Evolutionary conservation across 345 rosid genomes (phyloP), one percentile per base, ranked within the genome.

Genomic region (Syzygium oleosum): DNA sequence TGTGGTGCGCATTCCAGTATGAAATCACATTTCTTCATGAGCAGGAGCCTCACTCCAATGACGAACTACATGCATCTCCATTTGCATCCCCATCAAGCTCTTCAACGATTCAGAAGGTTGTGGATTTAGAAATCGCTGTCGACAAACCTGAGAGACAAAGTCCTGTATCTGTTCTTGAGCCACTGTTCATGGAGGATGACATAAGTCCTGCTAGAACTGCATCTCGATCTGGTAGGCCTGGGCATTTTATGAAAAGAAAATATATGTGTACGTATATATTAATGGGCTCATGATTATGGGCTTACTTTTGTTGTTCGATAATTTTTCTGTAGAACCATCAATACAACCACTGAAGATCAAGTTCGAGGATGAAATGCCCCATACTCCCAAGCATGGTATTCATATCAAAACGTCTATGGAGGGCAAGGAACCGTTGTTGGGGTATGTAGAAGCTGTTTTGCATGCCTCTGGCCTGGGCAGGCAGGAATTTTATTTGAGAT

Each of bases 91-190:
- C 95, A 46, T 87, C 94, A 80, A 85, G 88, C 80, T 94, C 93
- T 86, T 87, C 91, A 12, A 89, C 85, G 54, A 54, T 77, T 52
- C 93, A 88, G 90, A 92, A 91, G 89, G 89, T 88, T 63, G 93
- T 92, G 53, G 92, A 91, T 89, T 93, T 88, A 68, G 97, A 91
- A 52, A 89, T 88, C 41, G 87, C 89, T 55, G 59, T 85, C 53
- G 96, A 95, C 27, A 87, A 92, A 13, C 89, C 88, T 12, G 99
- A 94, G 65, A 93, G 94, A 56, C 93, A 93, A 87, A 97, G 98
- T 92, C 99, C 99, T 56, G 92, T 96, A 87, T 98, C 99, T 90
- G 99, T 98, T 86, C 97, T 96, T 87, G 99, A 98, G 91, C 95
- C 95, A 41, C 49, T 92, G 85, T 96, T 93, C 85, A 85, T 88